Percentiles rank a stretch among this genome's conserved stretches.
These are phyloP conservation scores for Saksenaea oblongispora DNA, from an alignment of 371 early-diverging fungal species.

Conservation along the genomic window DNA sequence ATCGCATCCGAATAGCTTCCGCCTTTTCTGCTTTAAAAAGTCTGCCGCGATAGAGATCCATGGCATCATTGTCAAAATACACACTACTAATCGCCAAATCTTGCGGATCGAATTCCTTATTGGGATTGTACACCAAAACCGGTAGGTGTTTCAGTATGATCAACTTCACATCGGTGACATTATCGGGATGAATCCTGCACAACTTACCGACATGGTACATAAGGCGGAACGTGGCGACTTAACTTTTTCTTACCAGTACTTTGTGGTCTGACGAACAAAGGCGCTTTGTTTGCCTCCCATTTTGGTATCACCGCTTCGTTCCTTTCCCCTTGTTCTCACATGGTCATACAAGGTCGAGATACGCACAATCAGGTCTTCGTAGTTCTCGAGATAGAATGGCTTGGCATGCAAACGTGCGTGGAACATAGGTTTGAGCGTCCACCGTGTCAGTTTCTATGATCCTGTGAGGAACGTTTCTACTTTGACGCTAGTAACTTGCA, in stretches of 20 bases:
- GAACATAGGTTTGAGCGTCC: slow-evolving; percentile 87
- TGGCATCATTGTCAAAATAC: slow-evolving; percentile 95
- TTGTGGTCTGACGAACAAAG: slow-evolving; percentile 90
- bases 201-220: neutral
- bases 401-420: slow-evolving; percentile 83
- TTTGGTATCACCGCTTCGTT: slow-evolving; percentile 53
- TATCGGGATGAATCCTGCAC: slow-evolving; percentile 94
- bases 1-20: slow-evolving; percentile 92
- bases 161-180: slow-evolving; percentile 95
- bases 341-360: slow-evolving; percentile 91
- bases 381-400: slow-evolving; percentile 91
- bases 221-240: neutral
- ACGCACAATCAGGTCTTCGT: slow-evolving; percentile 89
- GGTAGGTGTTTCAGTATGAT: slow-evolving; percentile 96
- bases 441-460: slow-evolving; percentile 80
- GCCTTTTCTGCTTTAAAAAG: slow-evolving; percentile 95
- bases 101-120: slow-evolving; percentile 68
- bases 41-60: slow-evolving; percentile 93
- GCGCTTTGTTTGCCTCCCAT: slow-evolving; percentile 58
- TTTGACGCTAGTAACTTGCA: slow-evolving; percentile 49
- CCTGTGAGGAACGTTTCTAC: slow-evolving; percentile 15
- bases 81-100: slow-evolving; percentile 96
- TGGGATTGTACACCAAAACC: slow-evolving; percentile 91
- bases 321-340: slow-evolving; percentile 82
- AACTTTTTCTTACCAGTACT: slow-evolving; percentile 79